Conservation (phyloP, 257 asterid genomes). For the Nicotiana noctiflora region DNA sequence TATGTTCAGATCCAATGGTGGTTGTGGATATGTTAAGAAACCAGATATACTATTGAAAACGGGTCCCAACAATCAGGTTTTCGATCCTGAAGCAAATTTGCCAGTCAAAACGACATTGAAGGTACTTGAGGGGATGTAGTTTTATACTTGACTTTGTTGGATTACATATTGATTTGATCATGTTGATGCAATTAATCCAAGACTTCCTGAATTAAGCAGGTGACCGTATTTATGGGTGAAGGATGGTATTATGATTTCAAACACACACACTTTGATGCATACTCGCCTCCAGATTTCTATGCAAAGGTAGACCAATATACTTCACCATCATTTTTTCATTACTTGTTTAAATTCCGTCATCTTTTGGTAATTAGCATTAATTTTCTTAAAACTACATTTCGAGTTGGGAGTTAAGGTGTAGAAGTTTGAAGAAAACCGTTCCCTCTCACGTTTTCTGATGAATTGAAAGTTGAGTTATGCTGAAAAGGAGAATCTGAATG, state of each 20-base stretch:
- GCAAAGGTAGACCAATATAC: slow-evolving; percentile 45
- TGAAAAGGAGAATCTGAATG: neutral
- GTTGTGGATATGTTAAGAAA: slow-evolving; percentile 19
- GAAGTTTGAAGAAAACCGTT: neutral
- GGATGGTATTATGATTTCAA: slow-evolving; percentile 81
- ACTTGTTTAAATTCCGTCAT: neutral
- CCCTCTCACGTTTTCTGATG: neutral
- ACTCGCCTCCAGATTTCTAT: slow-evolving; percentile 90
- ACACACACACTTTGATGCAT: slow-evolving; percentile 72
- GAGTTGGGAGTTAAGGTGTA: neutral
- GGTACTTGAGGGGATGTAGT: slow-evolving; percentile 13
- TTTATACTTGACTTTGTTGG: neutral
- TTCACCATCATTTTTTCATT: neutral
- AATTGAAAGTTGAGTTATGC: neutral
- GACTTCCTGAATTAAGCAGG: slow-evolving; percentile 33
- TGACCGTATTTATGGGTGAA: slow-evolving; percentile 79
- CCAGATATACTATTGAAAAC: slow-evolving; percentile 16
- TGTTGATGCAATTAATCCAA: neutral
- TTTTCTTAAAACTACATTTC: neutral
- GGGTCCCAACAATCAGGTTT: slow-evolving; percentile 16
- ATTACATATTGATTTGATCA: neutral
- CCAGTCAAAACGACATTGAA: slow-evolving; percentile 10
- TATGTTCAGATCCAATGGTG: slow-evolving; percentile 18
- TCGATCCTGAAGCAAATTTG: slow-evolving; percentile 10
- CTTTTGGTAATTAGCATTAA: neutral